phyloP scores from a whole-genome alignment of 192 early-diverging fungal genomes.

The Jimgerdemannia flammicorona region DNA sequence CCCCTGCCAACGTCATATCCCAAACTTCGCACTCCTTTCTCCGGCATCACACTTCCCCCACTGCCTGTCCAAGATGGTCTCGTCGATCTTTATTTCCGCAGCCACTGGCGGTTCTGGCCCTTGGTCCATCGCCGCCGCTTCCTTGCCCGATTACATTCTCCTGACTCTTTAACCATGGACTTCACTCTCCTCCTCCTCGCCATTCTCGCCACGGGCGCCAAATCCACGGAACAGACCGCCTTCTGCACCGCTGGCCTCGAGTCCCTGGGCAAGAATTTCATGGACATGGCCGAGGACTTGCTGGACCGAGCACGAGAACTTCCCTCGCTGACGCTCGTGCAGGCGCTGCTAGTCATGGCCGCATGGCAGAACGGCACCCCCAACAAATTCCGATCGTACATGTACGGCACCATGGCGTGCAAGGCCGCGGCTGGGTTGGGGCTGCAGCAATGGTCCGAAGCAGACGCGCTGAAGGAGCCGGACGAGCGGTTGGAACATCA shows the following conservation, averaged over 20 bases:
- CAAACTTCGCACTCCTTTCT: not conserved
- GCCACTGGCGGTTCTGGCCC: not conserved
- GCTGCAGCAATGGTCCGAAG: not conserved
- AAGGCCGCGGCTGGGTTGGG: not conserved
- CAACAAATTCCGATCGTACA: not conserved
- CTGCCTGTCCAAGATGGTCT: not conserved
- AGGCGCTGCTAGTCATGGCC: not conserved
- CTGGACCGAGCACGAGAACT: not conserved
- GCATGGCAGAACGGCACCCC: not conserved
- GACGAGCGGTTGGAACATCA: not conserved
- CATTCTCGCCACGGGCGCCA: not conserved
- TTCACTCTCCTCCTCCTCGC: not conserved
- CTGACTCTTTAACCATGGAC: not conserved
- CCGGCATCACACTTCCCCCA: not conserved
- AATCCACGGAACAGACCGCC: not conserved
- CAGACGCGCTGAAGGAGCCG: not conserved
- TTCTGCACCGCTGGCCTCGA: not conserved
- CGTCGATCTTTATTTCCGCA: not conserved
- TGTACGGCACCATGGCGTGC: conserved; percentile 2
- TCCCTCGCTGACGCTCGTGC: not conserved
- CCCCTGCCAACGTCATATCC: not conserved
- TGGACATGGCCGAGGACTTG: not conserved
- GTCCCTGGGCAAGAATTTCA: not conserved
- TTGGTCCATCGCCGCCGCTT: not conserved
- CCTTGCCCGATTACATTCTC: not conserved